Evolutionary conservation across 2,329 filamentous ascomycete species (phyloP).

Genomic region (Chaetomiaceae sp.): DNA sequence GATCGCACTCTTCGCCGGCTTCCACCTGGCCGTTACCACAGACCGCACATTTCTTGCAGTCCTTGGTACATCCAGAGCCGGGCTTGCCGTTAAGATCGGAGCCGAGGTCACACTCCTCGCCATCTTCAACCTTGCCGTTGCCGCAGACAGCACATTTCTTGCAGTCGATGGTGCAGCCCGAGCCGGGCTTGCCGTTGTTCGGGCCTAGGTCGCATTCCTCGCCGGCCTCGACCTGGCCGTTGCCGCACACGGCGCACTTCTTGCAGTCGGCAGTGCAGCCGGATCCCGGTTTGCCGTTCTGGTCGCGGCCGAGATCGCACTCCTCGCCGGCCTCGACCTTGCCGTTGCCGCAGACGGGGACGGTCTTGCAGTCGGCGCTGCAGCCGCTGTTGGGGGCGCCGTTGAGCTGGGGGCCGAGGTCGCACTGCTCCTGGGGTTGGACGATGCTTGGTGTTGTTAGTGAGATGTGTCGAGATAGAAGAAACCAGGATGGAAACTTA

Average conservation of each 20-base stretch:
- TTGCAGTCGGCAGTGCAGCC: conserved; percentile 8
- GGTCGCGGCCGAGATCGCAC: conserved; percentile 1
- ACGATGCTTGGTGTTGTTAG: conserved; percentile 9
- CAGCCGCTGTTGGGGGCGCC: conserved; percentile 13
- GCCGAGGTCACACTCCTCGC: conserved; percentile 7
- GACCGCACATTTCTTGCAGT: background rate
- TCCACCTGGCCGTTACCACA: conserved; percentile 4
- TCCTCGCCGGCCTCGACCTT: conserved; percentile 3
- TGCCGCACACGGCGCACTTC: background rate
- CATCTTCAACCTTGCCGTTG: background rate
- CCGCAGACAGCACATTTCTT: background rate
- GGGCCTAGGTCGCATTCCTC: background rate
- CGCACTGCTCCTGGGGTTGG: conserved; percentile 19
- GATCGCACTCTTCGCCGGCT: conserved; percentile 1
- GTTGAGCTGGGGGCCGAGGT: conserved; percentile 17
- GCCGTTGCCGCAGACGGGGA: conserved; percentile 1
- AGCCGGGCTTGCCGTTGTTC: conserved; percentile 10
- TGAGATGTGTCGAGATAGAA: background rate
- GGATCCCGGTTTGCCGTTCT: conserved; percentile 14
- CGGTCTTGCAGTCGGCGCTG: conserved; percentile 6
- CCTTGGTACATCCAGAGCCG: background rate
- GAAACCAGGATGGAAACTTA: background rate
- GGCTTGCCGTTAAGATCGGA: no score
- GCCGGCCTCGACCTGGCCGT: background rate
- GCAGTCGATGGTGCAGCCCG: conserved; percentile 5